These are phyloP conservation scores for Theobroma grandiflorum DNA, from an alignment of 441 rosid species.

Conservation along the genomic window DNA sequence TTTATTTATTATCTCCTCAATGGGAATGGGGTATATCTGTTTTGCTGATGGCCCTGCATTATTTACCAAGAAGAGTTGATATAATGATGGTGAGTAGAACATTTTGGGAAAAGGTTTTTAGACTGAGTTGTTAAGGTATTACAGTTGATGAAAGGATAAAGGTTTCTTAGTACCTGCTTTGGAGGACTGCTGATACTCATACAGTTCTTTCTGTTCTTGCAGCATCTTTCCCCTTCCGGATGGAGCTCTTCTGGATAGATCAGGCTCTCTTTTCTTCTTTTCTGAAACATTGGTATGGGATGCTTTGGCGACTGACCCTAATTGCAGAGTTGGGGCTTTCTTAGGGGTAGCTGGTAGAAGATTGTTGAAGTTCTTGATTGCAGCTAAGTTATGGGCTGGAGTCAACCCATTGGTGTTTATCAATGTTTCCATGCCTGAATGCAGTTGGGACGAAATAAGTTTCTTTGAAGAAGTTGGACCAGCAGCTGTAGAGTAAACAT, in stretches of 20 bases:
- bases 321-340: conserved; percentile 39
- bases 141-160: conserved; percentile 27
- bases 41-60: conserved; percentile 50
- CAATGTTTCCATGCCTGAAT: conserved; percentile 30
- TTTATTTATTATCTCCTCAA: conserved; percentile 58
- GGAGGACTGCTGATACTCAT: conserved; percentile 38
- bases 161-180: conserved; percentile 52
- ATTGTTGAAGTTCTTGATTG: conserved; percentile 36
- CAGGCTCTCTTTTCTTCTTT: conserved; percentile 40
- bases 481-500: conserved; percentile 32
- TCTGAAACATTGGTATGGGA: conserved; percentile 34
- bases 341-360: conserved; percentile 47
- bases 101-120: conserved; percentile 29
- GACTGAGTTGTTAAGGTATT: conserved; percentile 15
- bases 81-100: conserved; percentile 27
- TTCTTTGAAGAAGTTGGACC: conserved; percentile 35
- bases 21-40: conserved; percentile 32
- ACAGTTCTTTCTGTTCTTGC: conserved; percentile 39
- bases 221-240: conserved; percentile 37
- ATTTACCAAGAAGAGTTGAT: conserved; percentile 34
- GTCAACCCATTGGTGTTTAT: conserved; percentile 33
- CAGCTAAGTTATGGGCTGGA: conserved; percentile 37
- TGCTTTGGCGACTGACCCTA: conserved; percentile 33
- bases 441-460: conserved; percentile 32
- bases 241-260: conserved; percentile 35